Base-by-base conservation (phyloP, 2,329 filamentous ascomycete species). In the Ceratocystis ficicola region DNA sequence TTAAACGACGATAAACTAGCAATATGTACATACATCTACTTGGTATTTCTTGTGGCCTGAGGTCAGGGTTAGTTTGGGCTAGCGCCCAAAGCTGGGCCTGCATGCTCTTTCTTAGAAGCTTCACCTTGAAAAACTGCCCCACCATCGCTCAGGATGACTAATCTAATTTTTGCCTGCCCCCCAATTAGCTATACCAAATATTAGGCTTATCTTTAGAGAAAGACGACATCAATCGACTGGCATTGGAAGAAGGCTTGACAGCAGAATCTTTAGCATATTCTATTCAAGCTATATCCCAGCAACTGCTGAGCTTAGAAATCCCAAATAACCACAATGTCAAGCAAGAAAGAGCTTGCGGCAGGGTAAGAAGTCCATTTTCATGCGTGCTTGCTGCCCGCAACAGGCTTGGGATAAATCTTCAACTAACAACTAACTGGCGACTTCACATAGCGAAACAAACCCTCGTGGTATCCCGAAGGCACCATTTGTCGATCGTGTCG, bases 401-500 rank as follows among this genome's bases (percentile, higher is more conserved):
- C 61, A 17, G 7, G n/a, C n/a, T 41, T 41, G 36, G 3, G 36
- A 41, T 41, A 4, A 41, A 41, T 41, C 10, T 41, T 41, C 10
- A 12, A 41, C 36, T 41, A 10, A 41, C 36, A 41, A 41, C 8
- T 4, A 12, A 41, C 36, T 12, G 36, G 36, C 10, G 10, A 41
- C 8, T 46, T 15, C 22, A 17, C 4, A 15, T 50, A 78, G 83
- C 50, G 75, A 82, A 61, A 88, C 87, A 68, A 95, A 95, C 75
- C 87, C 89, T 60, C 83, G 90, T 72, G 90, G 90, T 68, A 95
- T 95, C 68, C 90, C 90, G 28, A 84, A 83, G 72, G 90, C 90
- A 69, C 89, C 89, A 5, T 94, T 94, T 74, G 88, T 94, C 73
- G 89, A 94, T 76, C 89, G 87, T 71, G 89, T 94, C 69, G 90